Conservation (phyloP, 2,329 filamentous ascomycete genomes). For the Allantophomopsis cytisporea region DNA sequence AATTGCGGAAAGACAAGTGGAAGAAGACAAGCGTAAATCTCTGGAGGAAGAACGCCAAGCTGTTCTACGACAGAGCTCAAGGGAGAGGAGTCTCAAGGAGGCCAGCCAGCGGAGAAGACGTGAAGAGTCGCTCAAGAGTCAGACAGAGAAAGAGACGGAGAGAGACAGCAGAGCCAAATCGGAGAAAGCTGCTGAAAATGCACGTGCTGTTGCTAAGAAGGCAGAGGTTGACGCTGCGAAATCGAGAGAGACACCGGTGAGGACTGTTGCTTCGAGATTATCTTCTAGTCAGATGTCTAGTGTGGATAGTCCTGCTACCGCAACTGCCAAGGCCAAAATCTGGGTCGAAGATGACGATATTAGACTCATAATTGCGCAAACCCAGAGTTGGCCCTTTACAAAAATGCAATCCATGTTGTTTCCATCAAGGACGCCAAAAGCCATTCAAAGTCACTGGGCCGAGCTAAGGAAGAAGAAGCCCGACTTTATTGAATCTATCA, state of each 20-base stretch:
- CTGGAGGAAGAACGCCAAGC: background rate
- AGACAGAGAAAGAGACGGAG: conserved; percentile 1
- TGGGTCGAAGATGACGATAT: background rate
- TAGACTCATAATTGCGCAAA: background rate
- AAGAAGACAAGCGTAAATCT: background rate
- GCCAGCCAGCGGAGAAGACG: conserved; percentile 4
- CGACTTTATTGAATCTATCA: too few species aligned
- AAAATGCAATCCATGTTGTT: too few species aligned
- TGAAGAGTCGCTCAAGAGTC: conserved; percentile 1
- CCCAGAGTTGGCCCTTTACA: background rate
- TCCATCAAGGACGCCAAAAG: too few species aligned
- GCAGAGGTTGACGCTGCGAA: background rate
- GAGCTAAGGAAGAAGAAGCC: too few species aligned
- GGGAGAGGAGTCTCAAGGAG: conserved; percentile 5
- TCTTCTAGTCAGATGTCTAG: too few species aligned
- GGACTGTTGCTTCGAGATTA: background rate
- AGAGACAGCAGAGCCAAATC: conserved; percentile 4
- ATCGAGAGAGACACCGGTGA: background rate
- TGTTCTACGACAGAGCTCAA: background rate
- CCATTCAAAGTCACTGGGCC: too few species aligned
- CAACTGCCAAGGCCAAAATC: background rate
- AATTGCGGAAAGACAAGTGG: background rate
- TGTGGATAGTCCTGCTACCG: too few species aligned
- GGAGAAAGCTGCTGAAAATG: conserved; percentile 4
- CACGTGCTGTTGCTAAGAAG: conserved; percentile 6